phyloP scores from a whole-genome alignment of 495 filamentous ascomycete genomes.

The Copromyces sp. region DNA sequence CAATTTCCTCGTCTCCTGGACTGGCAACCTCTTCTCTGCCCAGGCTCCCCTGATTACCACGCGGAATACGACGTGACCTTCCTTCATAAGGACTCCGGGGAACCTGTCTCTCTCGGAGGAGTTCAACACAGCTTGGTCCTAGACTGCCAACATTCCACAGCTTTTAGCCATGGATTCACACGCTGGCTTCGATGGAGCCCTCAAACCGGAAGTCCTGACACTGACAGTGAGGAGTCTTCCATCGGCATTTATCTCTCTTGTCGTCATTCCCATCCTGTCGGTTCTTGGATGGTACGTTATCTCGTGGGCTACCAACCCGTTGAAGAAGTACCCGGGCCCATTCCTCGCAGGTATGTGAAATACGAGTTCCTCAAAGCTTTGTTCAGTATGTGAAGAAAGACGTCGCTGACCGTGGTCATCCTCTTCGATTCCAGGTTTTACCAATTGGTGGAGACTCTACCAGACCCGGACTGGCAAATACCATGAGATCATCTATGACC shows the following conservation, averaged over 20 bases:
- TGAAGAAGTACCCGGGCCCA: conserved; percentile 9
- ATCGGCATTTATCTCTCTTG: neutral
- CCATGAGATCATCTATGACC: conserved; percentile 13
- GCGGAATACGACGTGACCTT: neutral
- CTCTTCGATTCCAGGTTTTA: conserved; percentile 14
- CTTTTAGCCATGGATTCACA: neutral
- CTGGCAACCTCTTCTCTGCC: neutral
- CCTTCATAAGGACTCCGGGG: neutral
- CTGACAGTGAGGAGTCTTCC: neutral
- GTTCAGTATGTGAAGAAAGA: neutral
- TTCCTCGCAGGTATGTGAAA: conserved; percentile 10
- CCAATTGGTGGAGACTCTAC: conserved; percentile 30
- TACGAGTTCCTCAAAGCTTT: neutral
- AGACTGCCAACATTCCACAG: neutral
- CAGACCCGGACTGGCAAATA: conserved; percentile 19
- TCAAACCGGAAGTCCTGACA: neutral
- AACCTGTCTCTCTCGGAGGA: neutral
- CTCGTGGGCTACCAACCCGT: conserved; percentile 3
- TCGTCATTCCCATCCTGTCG: neutral
- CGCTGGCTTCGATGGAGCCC: neutral
- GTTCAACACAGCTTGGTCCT: neutral
- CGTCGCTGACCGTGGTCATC: neutral
- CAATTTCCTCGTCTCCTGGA: neutral
- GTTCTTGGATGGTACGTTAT: neutral
- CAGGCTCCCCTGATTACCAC: neutral